Conservation (phyloP, 1,139 yeast species). For the Hanseniaspora gamundiae region DNA sequence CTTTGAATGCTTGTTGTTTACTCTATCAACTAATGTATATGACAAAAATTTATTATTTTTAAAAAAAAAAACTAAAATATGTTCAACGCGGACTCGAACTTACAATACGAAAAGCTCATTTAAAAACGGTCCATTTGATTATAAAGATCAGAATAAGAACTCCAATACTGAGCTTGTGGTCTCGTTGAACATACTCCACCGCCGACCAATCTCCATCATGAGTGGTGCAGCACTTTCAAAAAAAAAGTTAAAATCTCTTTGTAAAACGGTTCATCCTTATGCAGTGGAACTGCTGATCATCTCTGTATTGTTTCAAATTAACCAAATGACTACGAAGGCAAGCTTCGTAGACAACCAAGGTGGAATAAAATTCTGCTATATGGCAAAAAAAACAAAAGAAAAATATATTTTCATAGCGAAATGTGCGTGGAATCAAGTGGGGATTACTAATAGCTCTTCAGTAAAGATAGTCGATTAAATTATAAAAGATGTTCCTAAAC, state of each 20-base stretch:
- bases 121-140: no score
- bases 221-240: conserved; percentile 26
- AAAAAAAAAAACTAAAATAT: neutral
- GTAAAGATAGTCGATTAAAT: no score
- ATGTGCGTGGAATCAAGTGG: neutral
- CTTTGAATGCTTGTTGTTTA: neutral
- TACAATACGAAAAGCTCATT: no score
- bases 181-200: no score
- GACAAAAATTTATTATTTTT: neutral
- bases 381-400: neutral
- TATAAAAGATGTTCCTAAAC: no score
- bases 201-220: no score
- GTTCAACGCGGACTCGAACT: neutral
- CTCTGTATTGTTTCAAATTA: conserved; percentile 80
- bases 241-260: conserved; percentile 75
- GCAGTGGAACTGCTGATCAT: conserved; percentile 96
- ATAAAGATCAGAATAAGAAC: no score
- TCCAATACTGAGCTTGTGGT: no score
- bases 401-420: no score
- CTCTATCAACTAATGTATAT: neutral
- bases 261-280: conserved; percentile 93
- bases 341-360: conserved; percentile 1
- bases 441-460: neutral
- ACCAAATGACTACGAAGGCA: conserved; percentile 33
- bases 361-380: neutral